These are phyloP conservation scores for Vaccinium myrtillus DNA, from an alignment of 148 eudicot species.

Conservation along the genomic window DNA sequence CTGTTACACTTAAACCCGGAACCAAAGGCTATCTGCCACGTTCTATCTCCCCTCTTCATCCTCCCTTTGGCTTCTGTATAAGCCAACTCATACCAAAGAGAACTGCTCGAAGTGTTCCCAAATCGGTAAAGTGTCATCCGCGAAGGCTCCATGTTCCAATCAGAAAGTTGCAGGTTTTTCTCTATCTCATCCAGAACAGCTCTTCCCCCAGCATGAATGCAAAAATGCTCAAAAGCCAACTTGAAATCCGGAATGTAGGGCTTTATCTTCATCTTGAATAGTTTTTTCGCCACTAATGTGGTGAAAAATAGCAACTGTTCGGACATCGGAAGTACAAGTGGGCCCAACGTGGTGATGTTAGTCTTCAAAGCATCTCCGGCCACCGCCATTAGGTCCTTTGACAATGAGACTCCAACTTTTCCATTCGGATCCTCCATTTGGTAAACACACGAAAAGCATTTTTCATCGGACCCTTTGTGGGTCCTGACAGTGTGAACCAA, in stretches of 20 bases:
- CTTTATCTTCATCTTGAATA: conserved; percentile 45
- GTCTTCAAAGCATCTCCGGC: conserved; percentile 51
- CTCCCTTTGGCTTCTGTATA: conserved; percentile 51
- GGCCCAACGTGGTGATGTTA: conserved; percentile 47
- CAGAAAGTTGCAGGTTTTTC: conserved; percentile 43
- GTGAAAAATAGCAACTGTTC: conserved; percentile 44
- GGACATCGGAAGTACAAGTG: conserved; percentile 45
- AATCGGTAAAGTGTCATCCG: conserved; percentile 49
- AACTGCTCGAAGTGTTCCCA: conserved; percentile 51
- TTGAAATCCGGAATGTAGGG: conserved; percentile 50
- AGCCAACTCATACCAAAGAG: conserved; percentile 49
- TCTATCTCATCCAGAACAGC: conserved; percentile 50
- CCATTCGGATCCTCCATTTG: conserved; percentile 43
- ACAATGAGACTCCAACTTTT: conserved; percentile 38
- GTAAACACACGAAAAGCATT: conserved; percentile 41
- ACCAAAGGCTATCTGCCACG: conserved; percentile 51
- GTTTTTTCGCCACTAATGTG: conserved; percentile 34
- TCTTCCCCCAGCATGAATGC: conserved; percentile 51
- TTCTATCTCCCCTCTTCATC: conserved; percentile 43
- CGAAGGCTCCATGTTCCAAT: conserved; percentile 57
- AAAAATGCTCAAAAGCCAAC: conserved; percentile 49
- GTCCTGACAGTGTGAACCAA: conserved; percentile 45
- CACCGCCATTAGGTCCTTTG: conserved; percentile 52
- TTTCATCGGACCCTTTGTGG: conserved; percentile 48
- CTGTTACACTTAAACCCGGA: conserved; percentile 54